Evolutionary conservation across 1,284 basidiomycete genomes (phyloP), one percentile per base, ranked within the genome.

Genomic region (Ustilago hordei): DNA sequence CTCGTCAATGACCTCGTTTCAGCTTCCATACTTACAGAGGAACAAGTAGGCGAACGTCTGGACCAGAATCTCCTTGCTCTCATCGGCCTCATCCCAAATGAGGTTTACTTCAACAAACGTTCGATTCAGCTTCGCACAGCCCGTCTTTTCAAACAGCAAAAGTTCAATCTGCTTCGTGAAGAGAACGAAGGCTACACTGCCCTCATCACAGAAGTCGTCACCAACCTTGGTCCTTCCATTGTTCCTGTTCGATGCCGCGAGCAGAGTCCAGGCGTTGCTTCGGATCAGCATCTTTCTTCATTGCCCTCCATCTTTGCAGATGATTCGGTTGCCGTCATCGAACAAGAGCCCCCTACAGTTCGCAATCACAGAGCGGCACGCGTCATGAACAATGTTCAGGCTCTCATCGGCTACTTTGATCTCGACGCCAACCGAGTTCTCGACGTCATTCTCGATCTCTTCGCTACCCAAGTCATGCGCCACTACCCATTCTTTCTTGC

Each of bases 141-240:
- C 4, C 68, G 58, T 13, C 71, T 79, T 87, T 99, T 96, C 89
- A 98, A 96, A 86, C 97, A 99, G 87, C 95, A 95, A 87, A 98
- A 98, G 87, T 98, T 95, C 89, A 99, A 99, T 83, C 90, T 99
- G 38, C 90, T 98, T 11, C 92, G 97, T 47, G 97, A 99, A 87
- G 94, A 97, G 80, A 95, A 94, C 0, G 95, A 99, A 88, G 97
- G 97, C 6, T 99, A 95, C 87, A 93, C 94, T 81, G 95, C 95
- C 83, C 90, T 99, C 39, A 91, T 93, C 36, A 91, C 92, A 9
- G 94, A 95, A 83, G 88, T 98, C 47, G 91, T 94, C 11, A 91
- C 91, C 63, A 91, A 90, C 75, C 88, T 95, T 57, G 93, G 93
- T 5, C 91, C 91, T 31, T 87, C 93, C 12, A 86, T 90, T 90